Conservation (phyloP, 768 basidiomycete genomes). For the Boletus edulis region DNA sequence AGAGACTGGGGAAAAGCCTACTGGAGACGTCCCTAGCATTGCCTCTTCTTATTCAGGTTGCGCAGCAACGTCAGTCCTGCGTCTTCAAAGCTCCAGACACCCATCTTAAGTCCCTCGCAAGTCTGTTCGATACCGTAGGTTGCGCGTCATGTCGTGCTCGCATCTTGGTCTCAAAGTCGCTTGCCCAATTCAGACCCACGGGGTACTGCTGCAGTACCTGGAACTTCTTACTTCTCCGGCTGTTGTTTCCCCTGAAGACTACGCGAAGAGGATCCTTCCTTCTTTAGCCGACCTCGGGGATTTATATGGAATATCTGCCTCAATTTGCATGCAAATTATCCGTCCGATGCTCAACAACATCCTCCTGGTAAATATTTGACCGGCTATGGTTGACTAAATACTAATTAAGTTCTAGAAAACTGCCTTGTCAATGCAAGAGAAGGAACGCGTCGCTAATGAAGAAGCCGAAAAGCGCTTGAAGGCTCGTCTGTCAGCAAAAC, state of each 20-base stretch:
- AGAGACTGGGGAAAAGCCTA: slow-evolving; percentile 61
- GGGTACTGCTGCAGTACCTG: slow-evolving; percentile 87
- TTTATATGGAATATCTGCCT: slow-evolving; percentile 76
- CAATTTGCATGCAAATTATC: slow-evolving; percentile 92
- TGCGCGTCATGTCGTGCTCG: slow-evolving; percentile 12
- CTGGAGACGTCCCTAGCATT: slow-evolving; percentile 75
- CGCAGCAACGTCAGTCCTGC: slow-evolving; percentile 86
- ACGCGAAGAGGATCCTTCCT: slow-evolving; percentile 72
- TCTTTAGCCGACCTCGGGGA: slow-evolving; percentile 69
- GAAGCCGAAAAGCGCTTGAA: slow-evolving; percentile 81
- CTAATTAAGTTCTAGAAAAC: slow-evolving; percentile 41
- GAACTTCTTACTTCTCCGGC: slow-evolving; percentile 79
- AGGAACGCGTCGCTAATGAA: slow-evolving; percentile 65
- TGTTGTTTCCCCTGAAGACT: slow-evolving; percentile 67
- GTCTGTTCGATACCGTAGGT: slow-evolving; percentile 86
- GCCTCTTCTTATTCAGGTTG: slow-evolving; percentile 88
- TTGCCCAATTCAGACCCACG: slow-evolving; percentile 67
- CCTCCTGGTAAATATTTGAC: slow-evolving; percentile 48
- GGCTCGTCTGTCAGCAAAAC: slow-evolving; percentile 69
- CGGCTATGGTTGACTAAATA: neutral
- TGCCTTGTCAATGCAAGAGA: slow-evolving; percentile 64
- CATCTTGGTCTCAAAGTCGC: slow-evolving; percentile 19
- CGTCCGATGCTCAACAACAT: slow-evolving; percentile 73
- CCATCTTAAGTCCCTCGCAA: slow-evolving; percentile 82
- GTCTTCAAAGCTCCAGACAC: slow-evolving; percentile 72